Percentiles rank a stretch among this genome's conserved stretches.
These are phyloP conservation scores for Coemansia sp. DNA, from an alignment of 192 early-diverging fungal species.

Conservation along the genomic window DNA sequence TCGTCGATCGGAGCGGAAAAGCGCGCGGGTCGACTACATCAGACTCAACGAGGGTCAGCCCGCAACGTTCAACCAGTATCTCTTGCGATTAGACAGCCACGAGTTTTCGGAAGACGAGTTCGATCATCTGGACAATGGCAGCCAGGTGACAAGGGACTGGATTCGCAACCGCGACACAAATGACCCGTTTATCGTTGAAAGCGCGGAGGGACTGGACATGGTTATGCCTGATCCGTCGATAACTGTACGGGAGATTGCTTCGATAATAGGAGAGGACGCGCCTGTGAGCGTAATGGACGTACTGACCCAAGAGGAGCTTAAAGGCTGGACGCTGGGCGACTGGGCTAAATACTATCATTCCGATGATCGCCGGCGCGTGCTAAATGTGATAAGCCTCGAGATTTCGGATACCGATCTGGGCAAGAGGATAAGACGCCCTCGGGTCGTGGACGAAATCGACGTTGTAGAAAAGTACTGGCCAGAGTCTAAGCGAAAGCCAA, in stretches of 20 bases:
- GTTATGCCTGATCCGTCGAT: slow-evolving; percentile 64
- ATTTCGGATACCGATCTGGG: slow-evolving; percentile 72
- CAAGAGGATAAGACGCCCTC: slow-evolving; percentile 65
- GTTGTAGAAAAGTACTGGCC: slow-evolving; percentile 91
- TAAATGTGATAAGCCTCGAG: slow-evolving; percentile 89
- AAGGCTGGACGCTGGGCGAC: slow-evolving; percentile 73
- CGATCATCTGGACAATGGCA: slow-evolving; percentile 58
- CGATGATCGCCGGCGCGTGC: slow-evolving; percentile 62
- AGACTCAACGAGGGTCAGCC: slow-evolving; percentile 74
- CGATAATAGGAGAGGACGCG: slow-evolving; percentile 58
- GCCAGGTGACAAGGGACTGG: slow-evolving; percentile 67
- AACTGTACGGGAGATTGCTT: slow-evolving; percentile 62
- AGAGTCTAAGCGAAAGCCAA: slow-evolving; percentile 51
- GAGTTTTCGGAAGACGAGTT: slow-evolving; percentile 68
- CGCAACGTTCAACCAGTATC: slow-evolving; percentile 78
- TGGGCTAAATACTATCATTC: slow-evolving; percentile 79
- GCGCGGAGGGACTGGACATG: slow-evolving; percentile 73
- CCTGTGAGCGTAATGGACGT: slow-evolving; percentile 90
- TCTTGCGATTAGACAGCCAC: slow-evolving; percentile 66
- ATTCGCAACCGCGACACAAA: slow-evolving; percentile 60
- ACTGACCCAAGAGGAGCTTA: slow-evolving; percentile 76
- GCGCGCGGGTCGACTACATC: slow-evolving; percentile 73
- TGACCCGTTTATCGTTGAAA: slow-evolving; percentile 71
- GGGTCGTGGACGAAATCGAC: slow-evolving; percentile 80
- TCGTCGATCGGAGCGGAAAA: slow-evolving; percentile 60